Evolutionary conservation across 1,139 yeast species (phyloP), one percentile per base, ranked within the genome.

Genomic region (Geotrichum candidum): DNA sequence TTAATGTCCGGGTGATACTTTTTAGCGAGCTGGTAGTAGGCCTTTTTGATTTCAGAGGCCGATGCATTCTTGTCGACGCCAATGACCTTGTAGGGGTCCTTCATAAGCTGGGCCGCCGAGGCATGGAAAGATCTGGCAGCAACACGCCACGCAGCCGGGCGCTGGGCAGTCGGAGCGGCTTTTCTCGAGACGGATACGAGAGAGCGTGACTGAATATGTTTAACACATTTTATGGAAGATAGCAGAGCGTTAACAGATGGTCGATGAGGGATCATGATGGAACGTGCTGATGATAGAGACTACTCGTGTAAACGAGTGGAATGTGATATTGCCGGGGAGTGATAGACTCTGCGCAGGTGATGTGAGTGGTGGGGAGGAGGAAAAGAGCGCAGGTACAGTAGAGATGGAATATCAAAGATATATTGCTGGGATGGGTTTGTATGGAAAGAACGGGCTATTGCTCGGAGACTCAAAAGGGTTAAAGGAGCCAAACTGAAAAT

Each of bases 1-100:
- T 94, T 94, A 59, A 94, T 90, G 77, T 94, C 99, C 0, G 99
- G 99, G 75, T 94, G 99, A 75, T 80, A 90, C 74, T 94, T 85
- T 74, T 95, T 95, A 27, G 97, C 99, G 66, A 94, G 79, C 70
- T 90, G 88, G 73, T 91, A 91, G 77, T 94, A 94, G 6, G 97
- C 96, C 76, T 90, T 91, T 75, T 94, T 94, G 76, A 94, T 92
- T 46, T 91, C 96, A 46, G 88, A 82, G n/a, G 87, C 79, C 27
- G 87, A 82, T 0, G 99, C 95, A 60, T 74, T 73, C 66, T 82
- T 83, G 51, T 82, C 84, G 48, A 94, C 90, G 5, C 98, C 98
- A 58, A 94, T 79, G 0, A 85, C 84, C 64, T 84, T 80, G 75
- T 94, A 95, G 0, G 99, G 99, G 72, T 94, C 97, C 65, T 78